Evolutionary conservation across 2,329 filamentous ascomycete species (phyloP), one percentile per base, ranked within the genome.

Genomic region (Colletotrichum phormii): DNA sequence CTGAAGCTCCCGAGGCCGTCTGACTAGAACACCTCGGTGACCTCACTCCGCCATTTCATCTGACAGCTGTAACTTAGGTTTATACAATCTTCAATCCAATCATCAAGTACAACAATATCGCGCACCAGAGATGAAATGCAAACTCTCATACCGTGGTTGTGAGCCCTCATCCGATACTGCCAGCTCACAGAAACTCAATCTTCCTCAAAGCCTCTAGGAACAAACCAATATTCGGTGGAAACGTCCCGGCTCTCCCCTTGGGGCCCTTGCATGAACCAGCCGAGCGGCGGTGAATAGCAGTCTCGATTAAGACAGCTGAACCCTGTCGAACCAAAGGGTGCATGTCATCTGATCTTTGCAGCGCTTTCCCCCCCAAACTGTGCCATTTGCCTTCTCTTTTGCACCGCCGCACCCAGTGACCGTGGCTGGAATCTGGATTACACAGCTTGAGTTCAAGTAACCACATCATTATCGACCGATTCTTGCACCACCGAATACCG

Each of bases 1-100:
- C 71, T 73, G 61, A 73, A 73, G 71, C 71, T 65, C 66, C 71
- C 71, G 66, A 73, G 66, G 49, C 60, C 66, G 66, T 63, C 49
- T 63, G 31, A 67, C 58, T 15, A 31, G 57, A 49, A 22, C 55
- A 8, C 9, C 58, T 18, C 15, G 60, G 33, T n/a, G 15, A 33
- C 22, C 31, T 53, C 46, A 29, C 53, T 64, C 22, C 26, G 22
- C 46, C 61, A 53, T 64, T 31, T 51, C 15, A 24, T 59, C 35
- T 15, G 42, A 24, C 37, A 31, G 35, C 42, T 24, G 29, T 26
- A 29, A 13, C 22, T 42, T 26, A 26, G 24, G 24, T 26, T 64
- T 31, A 11, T 35, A 31, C 62, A 4, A 24, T 29, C 22, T 15
- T 18, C n/a, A 18, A 1, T 33, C 29, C 4, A 8, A 7, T 37